phyloP scores from a whole-genome alignment of 768 basidiomycete species.

The Tremella fuciformis region DNA sequence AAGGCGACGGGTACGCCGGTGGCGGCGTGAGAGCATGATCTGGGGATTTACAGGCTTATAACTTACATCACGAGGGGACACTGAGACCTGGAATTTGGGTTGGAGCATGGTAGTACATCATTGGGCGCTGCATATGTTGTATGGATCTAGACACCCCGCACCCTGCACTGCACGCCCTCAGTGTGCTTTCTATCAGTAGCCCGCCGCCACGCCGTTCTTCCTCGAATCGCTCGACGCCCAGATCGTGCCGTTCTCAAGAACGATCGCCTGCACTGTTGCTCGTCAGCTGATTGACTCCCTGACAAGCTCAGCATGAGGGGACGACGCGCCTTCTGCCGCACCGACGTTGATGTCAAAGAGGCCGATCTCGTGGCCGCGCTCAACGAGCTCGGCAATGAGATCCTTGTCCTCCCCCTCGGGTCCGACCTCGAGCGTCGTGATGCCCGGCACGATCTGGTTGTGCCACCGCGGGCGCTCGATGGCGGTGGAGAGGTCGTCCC shows the following conservation, averaged over 20 bases:
- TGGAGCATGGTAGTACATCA: too few relatives aligned
- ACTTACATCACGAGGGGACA: too few relatives aligned
- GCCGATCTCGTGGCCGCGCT: slow-evolving; percentile 69
- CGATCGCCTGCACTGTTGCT: slow-evolving; percentile 61
- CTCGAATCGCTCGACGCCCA: slow-evolving; percentile 85
- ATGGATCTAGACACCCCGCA: too few relatives aligned
- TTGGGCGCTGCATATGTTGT: too few relatives aligned
- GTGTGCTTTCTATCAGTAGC: slow-evolving; percentile 58
- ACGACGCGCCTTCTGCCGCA: slow-evolving; percentile 42
- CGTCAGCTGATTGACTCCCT: background rate
- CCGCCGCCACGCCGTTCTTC: slow-evolving; percentile 88
- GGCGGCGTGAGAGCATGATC: background rate
- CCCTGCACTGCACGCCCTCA: slow-evolving; percentile 1
- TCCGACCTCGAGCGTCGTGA: slow-evolving; percentile 49
- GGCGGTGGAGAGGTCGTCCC: slow-evolving; percentile 71
- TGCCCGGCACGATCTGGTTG: slow-evolving; percentile 73
- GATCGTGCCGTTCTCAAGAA: slow-evolving; percentile 61
- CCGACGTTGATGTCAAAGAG: slow-evolving; percentile 66
- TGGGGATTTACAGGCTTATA: too few relatives aligned
- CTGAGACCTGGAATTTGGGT: too few relatives aligned
- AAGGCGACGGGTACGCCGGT: background rate
- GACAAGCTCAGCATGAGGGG: background rate
- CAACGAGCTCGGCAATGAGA: slow-evolving; percentile 60
- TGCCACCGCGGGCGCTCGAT: slow-evolving; percentile 84
- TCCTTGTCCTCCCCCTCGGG: slow-evolving; percentile 57